Evolutionary conservation across 148 eudicot genomes (phyloP), one percentile per base, ranked within the genome.

Genomic region (Vaccinium macrocarpon): DNA sequence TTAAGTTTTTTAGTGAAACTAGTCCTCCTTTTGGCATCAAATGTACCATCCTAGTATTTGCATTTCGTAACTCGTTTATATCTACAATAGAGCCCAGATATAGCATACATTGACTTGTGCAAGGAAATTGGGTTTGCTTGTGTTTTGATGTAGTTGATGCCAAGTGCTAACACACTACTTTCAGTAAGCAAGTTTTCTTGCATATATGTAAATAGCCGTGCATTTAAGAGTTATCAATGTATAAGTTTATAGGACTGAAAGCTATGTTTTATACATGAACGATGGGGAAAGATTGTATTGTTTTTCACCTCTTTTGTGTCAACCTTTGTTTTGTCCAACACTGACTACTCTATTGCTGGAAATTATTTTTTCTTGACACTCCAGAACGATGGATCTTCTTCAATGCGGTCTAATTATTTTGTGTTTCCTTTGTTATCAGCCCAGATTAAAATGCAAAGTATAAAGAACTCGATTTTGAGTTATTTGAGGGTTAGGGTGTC

Each of bases 401-500:
- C 12, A 7, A 5, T 52, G 78, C 79, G 21, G 32, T 11, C 86
- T 64, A 18, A 73, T 32, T 35, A n/a, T 71, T 68, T 84, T 53
- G 23, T 51, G 23, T 38, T 79, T 5, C 66, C 42, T 29, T 81
- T 32, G 13, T 76, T 62, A 21, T 27, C 61, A 21, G 62, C 83
- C 12, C 68, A 48, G 21, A 78, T 55, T 46, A 89, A 86, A 55
- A 92, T 93, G 97, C 91, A 90, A 85, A 87, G 84, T 83, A 32
- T 92, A 51, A 85, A 87, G 84, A 84, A 86, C 53, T 83, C 90
- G 19, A 48, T 94, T 74, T 78, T 91, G 87, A 85, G 84, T 70
- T 86, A 94, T 84, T 76, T 90, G 83, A 88, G 92, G 86, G 70
- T 91, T 72, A 78, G 83, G 76, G 87, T 88, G 76, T 83, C 89